A percentile compares a stretch with the other conserved stretches of the same genome.
phyloP scores from a whole-genome alignment of 2,329 filamentous ascomycete species.

The Metarhizium anisopliae region DNA sequence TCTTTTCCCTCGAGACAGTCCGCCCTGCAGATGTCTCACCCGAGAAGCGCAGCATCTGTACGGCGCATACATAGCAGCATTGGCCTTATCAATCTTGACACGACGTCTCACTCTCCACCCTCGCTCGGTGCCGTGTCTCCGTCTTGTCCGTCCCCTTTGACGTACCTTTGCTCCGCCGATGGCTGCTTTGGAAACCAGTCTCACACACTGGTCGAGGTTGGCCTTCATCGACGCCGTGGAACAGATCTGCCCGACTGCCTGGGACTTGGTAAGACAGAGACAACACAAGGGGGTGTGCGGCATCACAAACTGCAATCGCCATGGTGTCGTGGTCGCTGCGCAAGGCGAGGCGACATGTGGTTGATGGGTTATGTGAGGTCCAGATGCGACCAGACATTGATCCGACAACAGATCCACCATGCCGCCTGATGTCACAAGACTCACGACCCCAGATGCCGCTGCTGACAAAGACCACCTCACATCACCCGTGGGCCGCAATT shows the following conservation, averaged over 20 bases:
- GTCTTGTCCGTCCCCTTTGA: not conserved
- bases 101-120: not conserved
- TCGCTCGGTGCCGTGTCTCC: not conserved
- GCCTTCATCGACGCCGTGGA: conserved; percentile 69
- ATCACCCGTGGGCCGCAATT: not conserved
- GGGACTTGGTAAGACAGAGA: not conserved
- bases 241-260: conserved; percentile 83
- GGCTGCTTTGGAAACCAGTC: conserved; percentile 63
- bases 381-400: too few relatives aligned
- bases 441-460: too few relatives aligned
- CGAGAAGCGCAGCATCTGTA: not conserved
- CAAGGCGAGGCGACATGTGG: too few relatives aligned
- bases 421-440: too few relatives aligned
- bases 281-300: not conserved
- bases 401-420: too few relatives aligned
- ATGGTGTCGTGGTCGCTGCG: conserved; percentile 5
- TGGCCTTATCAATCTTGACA: too few relatives aligned
- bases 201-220: conserved; percentile 72
- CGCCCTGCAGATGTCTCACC: conserved; percentile 13
- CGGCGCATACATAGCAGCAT: too few relatives aligned
- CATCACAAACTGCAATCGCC: conserved; percentile 17
- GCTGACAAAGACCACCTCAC: too few relatives aligned
- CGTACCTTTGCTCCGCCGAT: conserved; percentile 67
- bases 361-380: too few relatives aligned
- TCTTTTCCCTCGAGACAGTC: not conserved